These are phyloP conservation scores for Byssoonygena ceratinophila DNA, from an alignment of 2,329 filamentous ascomycete species.

Conservation along the genomic window DNA sequence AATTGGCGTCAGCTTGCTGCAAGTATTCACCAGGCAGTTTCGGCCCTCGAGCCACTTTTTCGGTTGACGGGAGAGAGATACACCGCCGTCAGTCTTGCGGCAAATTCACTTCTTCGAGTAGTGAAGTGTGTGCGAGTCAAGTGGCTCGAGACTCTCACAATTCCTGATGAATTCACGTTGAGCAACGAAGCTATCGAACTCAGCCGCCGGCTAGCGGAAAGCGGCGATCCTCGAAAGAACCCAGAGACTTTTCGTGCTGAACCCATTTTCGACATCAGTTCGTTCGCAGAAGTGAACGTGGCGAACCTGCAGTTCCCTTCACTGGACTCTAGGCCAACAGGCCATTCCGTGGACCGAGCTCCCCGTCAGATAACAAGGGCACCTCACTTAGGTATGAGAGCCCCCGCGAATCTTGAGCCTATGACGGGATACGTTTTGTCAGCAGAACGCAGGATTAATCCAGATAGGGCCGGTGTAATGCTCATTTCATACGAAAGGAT, in stretches of 20 bases:
- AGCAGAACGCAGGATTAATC: neutral
- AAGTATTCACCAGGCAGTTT: neutral
- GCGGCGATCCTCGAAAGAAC: constrained; percentile 4
- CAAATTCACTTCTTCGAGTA: neutral
- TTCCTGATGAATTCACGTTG: neutral
- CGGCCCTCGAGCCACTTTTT: neutral
- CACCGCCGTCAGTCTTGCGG: neutral
- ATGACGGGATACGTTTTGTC: neutral
- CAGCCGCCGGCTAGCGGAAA: constrained; percentile 2
- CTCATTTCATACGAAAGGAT: neutral
- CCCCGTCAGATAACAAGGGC: too few species aligned
- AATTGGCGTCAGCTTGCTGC: constrained; percentile 6
- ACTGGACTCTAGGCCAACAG: too few species aligned
- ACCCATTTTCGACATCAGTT: neutral
- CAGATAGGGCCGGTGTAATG: neutral
- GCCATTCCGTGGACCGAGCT: too few species aligned
- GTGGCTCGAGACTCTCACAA: constrained; percentile 1
- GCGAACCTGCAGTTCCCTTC: too few species aligned
- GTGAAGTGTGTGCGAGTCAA: neutral
- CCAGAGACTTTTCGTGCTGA: neutral
- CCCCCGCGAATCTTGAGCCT: neutral
- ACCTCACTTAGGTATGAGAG: neutral
- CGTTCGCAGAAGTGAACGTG: neutral
- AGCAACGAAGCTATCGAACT: constrained; percentile 5
- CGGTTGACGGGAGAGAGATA: neutral